phyloP scores from a whole-genome alignment of 164 flowering plant species.

The Buxus sempervirens region DNA sequence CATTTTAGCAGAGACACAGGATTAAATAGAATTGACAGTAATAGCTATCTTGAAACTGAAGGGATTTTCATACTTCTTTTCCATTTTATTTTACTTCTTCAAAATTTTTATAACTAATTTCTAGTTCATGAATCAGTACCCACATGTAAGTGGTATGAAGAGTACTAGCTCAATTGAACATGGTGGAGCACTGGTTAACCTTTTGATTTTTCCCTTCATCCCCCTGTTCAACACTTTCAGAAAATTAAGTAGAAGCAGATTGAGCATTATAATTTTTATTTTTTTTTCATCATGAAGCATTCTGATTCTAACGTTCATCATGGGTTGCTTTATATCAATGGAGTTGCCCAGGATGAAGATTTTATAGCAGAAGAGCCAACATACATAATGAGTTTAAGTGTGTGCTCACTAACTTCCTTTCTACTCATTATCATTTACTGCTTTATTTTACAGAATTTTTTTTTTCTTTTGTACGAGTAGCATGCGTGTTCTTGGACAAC shows the following conservation, averaged over 20 bases:
- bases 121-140: too few species aligned
- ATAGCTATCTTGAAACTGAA: too few species aligned
- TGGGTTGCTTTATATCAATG: constrained; percentile 44
- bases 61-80: too few species aligned
- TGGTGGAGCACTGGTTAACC: too few species aligned
- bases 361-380: constrained; percentile 34
- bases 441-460: constrained; percentile 1
- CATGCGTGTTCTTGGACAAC: constrained; percentile 35
- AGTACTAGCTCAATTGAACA: too few species aligned
- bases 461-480: constrained; percentile 21
- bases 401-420: constrained; percentile 14
- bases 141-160: too few species aligned
- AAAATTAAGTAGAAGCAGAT: neutral
- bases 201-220: too few species aligned
- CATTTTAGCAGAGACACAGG: neutral
- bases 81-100: too few species aligned
- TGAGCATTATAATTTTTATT: too few species aligned
- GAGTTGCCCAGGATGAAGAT: constrained; percentile 35
- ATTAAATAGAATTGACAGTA: too few species aligned
- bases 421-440: constrained; percentile 3
- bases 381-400: constrained; percentile 30
- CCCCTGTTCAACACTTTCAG: too few species aligned
- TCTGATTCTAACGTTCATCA: constrained; percentile 15
- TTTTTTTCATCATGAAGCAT: neutral
- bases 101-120: too few species aligned